Conservation (phyloP, 805 yeast species). For the Metschnikowia sp. region DNA sequence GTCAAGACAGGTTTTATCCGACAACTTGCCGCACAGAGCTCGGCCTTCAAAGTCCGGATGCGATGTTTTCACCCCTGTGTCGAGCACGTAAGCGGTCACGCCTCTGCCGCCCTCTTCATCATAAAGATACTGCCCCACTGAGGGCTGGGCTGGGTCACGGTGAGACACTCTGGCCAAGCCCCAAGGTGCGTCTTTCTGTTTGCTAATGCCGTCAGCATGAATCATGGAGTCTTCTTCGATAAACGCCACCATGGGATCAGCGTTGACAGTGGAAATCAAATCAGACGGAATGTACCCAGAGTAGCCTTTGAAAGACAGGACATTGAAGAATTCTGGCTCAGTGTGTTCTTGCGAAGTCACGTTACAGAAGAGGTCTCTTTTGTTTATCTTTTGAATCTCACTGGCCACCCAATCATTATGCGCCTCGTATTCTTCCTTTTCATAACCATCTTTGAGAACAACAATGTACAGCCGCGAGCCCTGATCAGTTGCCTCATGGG, state of each 20-base stretch:
- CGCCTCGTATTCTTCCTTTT: conserved; percentile 3
- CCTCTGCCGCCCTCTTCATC: conserved; percentile 76
- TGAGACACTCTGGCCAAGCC: conserved; percentile 89
- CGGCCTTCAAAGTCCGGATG: conserved; percentile 82
- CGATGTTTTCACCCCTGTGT: conserved; percentile 76
- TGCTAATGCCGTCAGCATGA: conserved; percentile 43
- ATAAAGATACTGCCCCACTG: conserved; percentile 47
- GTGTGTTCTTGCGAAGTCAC: conserved; percentile 6
- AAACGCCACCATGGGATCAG: conserved; percentile 18
- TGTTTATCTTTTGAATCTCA: conserved; percentile 7
- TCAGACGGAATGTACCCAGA: conserved; percentile 20
- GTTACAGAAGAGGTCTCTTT: conserved; percentile 21
- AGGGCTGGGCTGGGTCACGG: conserved; percentile 47
- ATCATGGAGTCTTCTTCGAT: conserved; percentile 23
- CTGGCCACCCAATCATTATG: conserved; percentile 14
- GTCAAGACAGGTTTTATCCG: conserved; percentile 57
- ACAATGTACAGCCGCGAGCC: conserved; percentile 16
- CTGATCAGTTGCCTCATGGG: neutral
- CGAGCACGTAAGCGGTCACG: conserved; percentile 83
- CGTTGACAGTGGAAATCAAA: conserved; percentile 13
- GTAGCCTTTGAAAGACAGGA: conserved; percentile 19
- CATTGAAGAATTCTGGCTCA: conserved; percentile 10
- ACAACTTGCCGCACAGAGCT: conserved; percentile 80
- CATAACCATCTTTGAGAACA: conserved; percentile 13
- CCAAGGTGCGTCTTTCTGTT: conserved; percentile 91